Percentiles rank a stretch among this genome's conserved stretches.
These are phyloP conservation scores for Ogataea nitratoaversa DNA, from an alignment of 805 yeast genomes.

Conservation along the genomic window DNA sequence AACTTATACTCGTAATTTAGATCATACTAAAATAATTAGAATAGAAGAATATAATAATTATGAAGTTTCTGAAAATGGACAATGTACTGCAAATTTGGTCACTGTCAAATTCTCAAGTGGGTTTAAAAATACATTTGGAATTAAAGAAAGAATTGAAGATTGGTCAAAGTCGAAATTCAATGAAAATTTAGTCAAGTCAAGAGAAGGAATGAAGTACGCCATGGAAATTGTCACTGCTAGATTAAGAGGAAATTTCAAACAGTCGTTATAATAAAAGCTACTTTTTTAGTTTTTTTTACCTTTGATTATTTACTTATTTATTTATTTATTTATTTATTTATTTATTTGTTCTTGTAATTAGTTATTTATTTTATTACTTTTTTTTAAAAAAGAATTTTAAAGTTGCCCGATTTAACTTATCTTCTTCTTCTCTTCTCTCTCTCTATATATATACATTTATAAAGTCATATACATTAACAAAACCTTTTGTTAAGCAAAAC, in stretches of 20 bases:
- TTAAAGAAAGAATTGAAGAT: slow-evolving; percentile 70
- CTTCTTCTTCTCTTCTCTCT: not conserved
- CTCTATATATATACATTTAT: slow-evolving; percentile 1
- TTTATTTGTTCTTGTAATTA: too few relatives aligned
- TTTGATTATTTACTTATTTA: slow-evolving; percentile 1
- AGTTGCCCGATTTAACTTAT: too few relatives aligned
- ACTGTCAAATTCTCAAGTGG: slow-evolving; percentile 69
- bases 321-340: slow-evolving; percentile 3
- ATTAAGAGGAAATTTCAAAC: slow-evolving; percentile 7
- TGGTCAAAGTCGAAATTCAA: slow-evolving; percentile 75
- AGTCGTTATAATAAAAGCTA: not conserved
- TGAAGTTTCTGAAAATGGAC: slow-evolving; percentile 21
- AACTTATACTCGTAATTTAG: slow-evolving; percentile 78
- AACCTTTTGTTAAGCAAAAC: slow-evolving; percentile 56
- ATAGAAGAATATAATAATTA: slow-evolving; percentile 76
- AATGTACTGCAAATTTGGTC: slow-evolving; percentile 42
- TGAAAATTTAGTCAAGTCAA: slow-evolving; percentile 60
- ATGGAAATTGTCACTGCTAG: slow-evolving; percentile 45
- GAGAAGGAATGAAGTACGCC: slow-evolving; percentile 72
- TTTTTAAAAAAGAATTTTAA: too few relatives aligned
- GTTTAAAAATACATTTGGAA: slow-evolving; percentile 48
- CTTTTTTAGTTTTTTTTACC: not conserved
- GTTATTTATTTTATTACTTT: too few relatives aligned
- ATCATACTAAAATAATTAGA: slow-evolving; percentile 71
- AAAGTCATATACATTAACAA: too few relatives aligned